Percentiles rank a stretch among this genome's conserved stretches.
These are phyloP conservation scores for Aspergillus ruber DNA, from an alignment of 2,329 filamentous ascomycete genomes.

Conservation along the genomic window DNA sequence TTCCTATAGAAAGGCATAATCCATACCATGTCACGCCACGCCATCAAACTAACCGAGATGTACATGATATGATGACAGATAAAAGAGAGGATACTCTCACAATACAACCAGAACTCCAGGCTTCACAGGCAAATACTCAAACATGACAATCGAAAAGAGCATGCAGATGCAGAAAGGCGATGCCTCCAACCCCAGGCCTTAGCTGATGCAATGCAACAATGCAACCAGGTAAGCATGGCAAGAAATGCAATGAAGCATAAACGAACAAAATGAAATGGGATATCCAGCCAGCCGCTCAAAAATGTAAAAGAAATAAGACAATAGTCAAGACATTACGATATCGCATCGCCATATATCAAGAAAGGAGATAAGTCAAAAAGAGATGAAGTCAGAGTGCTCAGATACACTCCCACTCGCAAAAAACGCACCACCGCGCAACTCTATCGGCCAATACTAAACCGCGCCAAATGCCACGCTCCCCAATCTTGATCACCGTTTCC, in stretches of 20 bases:
- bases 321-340: not conserved
- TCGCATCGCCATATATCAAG: not conserved
- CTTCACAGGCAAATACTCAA: not conserved
- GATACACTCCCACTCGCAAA: conserved; percentile 58
- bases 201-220: not conserved
- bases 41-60: too few species aligned
- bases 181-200: not conserved
- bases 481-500: conserved; percentile 63
- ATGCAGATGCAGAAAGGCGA: not conserved
- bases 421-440: conserved; percentile 63
- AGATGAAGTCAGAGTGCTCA: not conserved
- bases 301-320: not conserved
- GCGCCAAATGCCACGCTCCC: conserved; percentile 57
- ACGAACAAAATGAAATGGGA: too few species aligned
- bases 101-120: too few species aligned
- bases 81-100: too few species aligned
- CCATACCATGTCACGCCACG: too few species aligned
- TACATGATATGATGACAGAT: too few species aligned
- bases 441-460: conserved; percentile 59
- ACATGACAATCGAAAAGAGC: not conserved
- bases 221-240: not conserved
- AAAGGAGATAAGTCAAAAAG: conserved; percentile 2
- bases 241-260: not conserved
- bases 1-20: too few species aligned
- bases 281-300: not conserved